Percentiles rank a stretch among this genome's conserved stretches.
These are phyloP conservation scores for Bretschneidera sinensis DNA, from an alignment of 345 rosid genomes.

Conservation along the genomic window DNA sequence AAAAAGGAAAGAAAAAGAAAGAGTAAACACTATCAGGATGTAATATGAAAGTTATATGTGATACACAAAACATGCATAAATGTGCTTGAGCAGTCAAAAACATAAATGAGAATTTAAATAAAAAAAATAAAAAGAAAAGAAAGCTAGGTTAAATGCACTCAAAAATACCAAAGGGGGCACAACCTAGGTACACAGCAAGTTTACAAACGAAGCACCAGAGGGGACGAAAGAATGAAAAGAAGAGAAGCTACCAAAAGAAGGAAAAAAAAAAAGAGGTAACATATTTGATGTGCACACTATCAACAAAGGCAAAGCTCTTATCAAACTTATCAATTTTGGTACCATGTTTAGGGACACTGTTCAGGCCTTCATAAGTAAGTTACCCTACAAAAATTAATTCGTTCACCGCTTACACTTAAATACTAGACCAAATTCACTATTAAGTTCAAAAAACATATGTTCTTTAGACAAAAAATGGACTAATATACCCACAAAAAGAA, in stretches of 20 bases:
- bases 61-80: too few species aligned
- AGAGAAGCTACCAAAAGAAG: background rate
- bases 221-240: background rate
- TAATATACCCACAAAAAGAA: too few species aligned
- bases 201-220: background rate
- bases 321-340: background rate
- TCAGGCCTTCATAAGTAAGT: background rate
- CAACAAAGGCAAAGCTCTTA: background rate
- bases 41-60: too few species aligned
- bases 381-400: too few species aligned
- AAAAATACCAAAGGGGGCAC: background rate
- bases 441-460: background rate
- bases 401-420: background rate
- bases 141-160: too few species aligned
- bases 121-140: too few species aligned
- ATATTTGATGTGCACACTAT: background rate
- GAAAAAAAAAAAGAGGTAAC: background rate
- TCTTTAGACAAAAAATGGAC: background rate
- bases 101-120: too few species aligned
- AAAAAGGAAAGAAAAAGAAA: too few species aligned
- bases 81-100: too few species aligned
- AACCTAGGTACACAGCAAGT: background rate
- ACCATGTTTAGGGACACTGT: too few species aligned
- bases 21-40: too few species aligned
- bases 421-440: slow-evolving; percentile 6